phyloP scores from a whole-genome alignment of 2,329 filamentous ascomycete species.

The Cordyceps militaris region DNA sequence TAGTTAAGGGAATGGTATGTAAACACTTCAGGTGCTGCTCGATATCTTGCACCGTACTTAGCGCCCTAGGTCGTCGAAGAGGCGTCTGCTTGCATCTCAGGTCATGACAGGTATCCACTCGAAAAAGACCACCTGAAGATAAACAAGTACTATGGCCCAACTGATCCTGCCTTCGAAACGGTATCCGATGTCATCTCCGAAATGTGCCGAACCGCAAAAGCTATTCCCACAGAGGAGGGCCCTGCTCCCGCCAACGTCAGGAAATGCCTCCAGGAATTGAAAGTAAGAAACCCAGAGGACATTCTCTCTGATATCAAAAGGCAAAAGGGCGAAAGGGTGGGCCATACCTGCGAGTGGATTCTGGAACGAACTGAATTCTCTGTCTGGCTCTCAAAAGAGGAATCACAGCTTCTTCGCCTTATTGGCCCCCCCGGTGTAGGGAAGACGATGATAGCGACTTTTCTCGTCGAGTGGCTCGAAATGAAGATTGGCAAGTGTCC shows the following conservation, averaged over 20 bases:
- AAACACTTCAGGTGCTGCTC: background rate
- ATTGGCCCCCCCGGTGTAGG: conserved; percentile 14
- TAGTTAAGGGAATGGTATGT: background rate
- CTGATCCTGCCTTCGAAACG: conserved; percentile 5
- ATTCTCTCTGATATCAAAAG: background rate
- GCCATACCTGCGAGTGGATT: conserved; percentile 14
- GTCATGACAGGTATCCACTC: conserved; percentile 10
- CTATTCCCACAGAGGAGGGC: background rate
- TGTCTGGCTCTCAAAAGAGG: background rate
- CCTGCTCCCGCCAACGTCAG: background rate
- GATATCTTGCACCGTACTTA: background rate
- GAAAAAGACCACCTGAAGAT: conserved; percentile 12
- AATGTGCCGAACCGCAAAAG: too few species aligned
- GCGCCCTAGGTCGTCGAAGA: conserved; percentile 8
- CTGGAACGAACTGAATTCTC: conserved; percentile 12
- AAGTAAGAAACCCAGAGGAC: conserved; percentile 6
- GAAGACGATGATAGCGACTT: conserved; percentile 14
- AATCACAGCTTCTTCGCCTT: conserved; percentile 11
- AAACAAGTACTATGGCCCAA: conserved; percentile 12
- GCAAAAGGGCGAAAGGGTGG: conserved; percentile 13
- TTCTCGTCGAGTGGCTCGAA: conserved; percentile 12
- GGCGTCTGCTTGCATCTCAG: conserved; percentile 10
- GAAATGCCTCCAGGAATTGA: background rate
- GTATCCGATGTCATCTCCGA: conserved; percentile 10
- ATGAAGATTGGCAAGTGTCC: conserved; percentile 6